A percentile compares a stretch with the other conserved stretches of the same genome.
These are phyloP conservation scores for Saccharum officinarum DNA, from an alignment of 176 grass and related monocot species.

Conservation along the genomic window DNA sequence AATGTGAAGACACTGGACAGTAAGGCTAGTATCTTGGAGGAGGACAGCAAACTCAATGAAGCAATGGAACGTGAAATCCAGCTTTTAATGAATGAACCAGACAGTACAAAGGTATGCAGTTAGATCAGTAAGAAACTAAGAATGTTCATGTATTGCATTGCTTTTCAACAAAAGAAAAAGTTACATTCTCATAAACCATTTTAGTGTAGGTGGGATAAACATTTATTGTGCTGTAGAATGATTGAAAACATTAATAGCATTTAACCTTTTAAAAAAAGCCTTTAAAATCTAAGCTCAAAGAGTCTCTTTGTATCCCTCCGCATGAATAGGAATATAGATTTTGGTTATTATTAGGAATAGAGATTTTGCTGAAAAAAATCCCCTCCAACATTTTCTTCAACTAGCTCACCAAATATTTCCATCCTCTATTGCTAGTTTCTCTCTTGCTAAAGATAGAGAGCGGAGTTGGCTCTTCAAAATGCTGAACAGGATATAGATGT, in stretches of 20 bases:
- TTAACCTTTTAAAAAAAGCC: not conserved
- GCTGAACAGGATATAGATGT: not conserved
- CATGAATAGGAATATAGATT: not conserved
- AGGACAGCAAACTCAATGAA: slow-evolving; percentile 53
- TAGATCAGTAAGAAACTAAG: slow-evolving; percentile 31
- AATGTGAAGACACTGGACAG: slow-evolving; percentile 44
- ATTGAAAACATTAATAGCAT: not conserved
- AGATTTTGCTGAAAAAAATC: not conserved
- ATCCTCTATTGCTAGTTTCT: not conserved
- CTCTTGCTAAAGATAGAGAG: not conserved
- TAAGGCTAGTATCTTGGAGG: slow-evolving; percentile 51
- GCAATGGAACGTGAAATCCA: slow-evolving; percentile 63
- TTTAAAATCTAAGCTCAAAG: not conserved
- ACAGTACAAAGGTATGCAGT: slow-evolving; percentile 53
- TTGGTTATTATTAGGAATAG: not conserved
- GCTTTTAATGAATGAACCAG: slow-evolving; percentile 47
- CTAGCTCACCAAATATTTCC: not conserved
- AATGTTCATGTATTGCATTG: slow-evolving; percentile 1
- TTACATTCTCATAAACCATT: not conserved
- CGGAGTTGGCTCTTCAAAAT: not conserved
- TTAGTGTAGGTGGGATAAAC: slow-evolving; percentile 7
- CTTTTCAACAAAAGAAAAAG: not conserved
- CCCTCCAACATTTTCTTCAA: not conserved
- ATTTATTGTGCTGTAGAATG: not conserved
- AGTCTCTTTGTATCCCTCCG: not conserved